phyloP scores from a whole-genome alignment of 2,329 filamentous ascomycete species.

The Teratosphaeria viscida region DNA sequence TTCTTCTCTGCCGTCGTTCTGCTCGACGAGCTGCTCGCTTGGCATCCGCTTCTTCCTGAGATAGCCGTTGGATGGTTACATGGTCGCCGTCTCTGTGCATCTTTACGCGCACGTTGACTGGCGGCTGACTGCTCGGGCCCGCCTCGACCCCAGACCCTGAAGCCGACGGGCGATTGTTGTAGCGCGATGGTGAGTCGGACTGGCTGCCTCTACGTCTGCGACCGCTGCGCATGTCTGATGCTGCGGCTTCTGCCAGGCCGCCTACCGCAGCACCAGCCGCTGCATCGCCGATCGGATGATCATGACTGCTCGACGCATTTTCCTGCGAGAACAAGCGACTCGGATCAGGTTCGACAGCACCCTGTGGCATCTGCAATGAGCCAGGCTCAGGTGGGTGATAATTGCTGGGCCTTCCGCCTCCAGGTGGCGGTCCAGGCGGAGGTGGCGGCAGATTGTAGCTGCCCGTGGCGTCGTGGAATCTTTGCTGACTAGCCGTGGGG shows the following conservation, averaged over 20 bases:
- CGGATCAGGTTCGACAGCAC: constrained; percentile 31
- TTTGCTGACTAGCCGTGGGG: constrained; percentile 4
- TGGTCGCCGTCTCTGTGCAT: constrained; percentile 55
- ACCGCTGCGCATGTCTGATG: constrained; percentile 7
- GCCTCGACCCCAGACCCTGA: constrained; percentile 11
- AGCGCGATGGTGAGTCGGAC: constrained; percentile 20
- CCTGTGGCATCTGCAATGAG: constrained; percentile 26
- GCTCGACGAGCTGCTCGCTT: constrained; percentile 45
- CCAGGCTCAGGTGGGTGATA: constrained; percentile 18
- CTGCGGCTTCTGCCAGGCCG: constrained; percentile 15
- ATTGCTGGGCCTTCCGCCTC: constrained; percentile 5
- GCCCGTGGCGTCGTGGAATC: background rate
- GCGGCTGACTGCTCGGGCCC: constrained; percentile 34
- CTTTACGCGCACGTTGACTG: constrained; percentile 54
- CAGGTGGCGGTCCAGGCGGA: constrained; percentile 17
- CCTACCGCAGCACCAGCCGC: constrained; percentile 8
- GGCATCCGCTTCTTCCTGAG: constrained; percentile 52
- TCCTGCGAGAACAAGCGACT: constrained; percentile 22
- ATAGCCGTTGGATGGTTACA: constrained; percentile 51
- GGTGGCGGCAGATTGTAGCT: constrained; percentile 17
- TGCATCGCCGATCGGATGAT: constrained; percentile 3
- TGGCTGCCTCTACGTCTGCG: constrained; percentile 10
- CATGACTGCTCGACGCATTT: constrained; percentile 14
- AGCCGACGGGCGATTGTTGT: constrained; percentile 21
- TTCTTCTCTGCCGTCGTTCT: constrained; percentile 29